A percentile compares a stretch with the other conserved stretches of the same genome.
phyloP scores from a whole-genome alignment of 148 eudicot species.

The Pharnaceum exiguum region DNA sequence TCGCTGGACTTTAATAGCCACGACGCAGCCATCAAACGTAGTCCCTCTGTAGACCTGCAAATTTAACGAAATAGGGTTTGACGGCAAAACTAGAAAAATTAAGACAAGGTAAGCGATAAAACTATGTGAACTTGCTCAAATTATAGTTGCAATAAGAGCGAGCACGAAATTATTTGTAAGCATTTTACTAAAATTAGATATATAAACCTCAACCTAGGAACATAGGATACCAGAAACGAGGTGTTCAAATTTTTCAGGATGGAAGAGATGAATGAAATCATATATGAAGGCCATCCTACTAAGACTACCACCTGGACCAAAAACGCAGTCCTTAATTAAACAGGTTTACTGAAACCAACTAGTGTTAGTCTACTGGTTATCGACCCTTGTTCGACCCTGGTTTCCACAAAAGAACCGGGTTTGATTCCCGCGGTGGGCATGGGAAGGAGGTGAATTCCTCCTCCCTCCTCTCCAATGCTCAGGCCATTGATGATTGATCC shows the following conservation, averaged over 20 bases:
- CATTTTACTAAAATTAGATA: too few relatives aligned
- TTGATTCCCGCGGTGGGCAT: too few relatives aligned
- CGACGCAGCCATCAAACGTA: constrained; percentile 68
- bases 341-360: neutral
- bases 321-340: neutral
- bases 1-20: constrained; percentile 97
- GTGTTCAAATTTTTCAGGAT: neutral
- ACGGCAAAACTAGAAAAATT: neutral
- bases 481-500: too few relatives aligned
- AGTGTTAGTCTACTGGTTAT: too few relatives aligned
- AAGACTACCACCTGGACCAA: neutral
- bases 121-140: neutral
- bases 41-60: constrained; percentile 74
- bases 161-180: too few relatives aligned
- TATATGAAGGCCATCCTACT: neutral
- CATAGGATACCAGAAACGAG: neutral
- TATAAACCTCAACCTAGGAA: neutral
- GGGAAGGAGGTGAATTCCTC: too few relatives aligned
- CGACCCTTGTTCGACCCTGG: too few relatives aligned
- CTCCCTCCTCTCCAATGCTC: too few relatives aligned
- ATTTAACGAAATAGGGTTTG: constrained; percentile 2
- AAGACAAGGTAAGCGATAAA: neutral
- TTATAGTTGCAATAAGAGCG: too few relatives aligned
- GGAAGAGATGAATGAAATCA: neutral
- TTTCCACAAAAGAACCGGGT: too few relatives aligned